Conservation (phyloP, 2,329 filamentous ascomycete genomes). For the Aureobasidium namibiae region DNA sequence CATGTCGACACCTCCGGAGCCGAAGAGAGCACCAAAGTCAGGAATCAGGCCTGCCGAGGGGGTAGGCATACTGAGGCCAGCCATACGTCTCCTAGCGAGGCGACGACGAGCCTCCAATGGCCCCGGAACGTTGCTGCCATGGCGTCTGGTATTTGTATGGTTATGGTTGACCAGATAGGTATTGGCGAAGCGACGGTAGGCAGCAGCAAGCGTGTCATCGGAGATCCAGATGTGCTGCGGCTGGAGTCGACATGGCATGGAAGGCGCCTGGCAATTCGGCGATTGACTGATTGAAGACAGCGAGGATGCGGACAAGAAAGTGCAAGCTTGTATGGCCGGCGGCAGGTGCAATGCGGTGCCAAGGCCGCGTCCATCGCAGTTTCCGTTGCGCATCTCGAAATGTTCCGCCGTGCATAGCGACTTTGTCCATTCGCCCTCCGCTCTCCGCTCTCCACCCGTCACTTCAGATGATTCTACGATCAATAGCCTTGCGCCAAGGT, state of each 20-base stretch:
- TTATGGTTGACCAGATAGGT: conserved; percentile 32
- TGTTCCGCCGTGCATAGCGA: neutral
- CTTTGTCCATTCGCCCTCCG: neutral
- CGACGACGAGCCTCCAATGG: conserved; percentile 54
- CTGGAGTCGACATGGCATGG: conserved; percentile 20
- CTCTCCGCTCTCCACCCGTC: neutral
- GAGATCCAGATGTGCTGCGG: conserved; percentile 48
- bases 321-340: neutral
- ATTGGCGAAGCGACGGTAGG: conserved; percentile 44
- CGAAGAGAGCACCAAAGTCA: conserved; percentile 25
- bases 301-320: neutral
- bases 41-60: conserved; percentile 3
- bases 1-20: conserved; percentile 15
- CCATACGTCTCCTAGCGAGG: conserved; percentile 48
- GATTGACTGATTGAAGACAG: neutral
- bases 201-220: conserved; percentile 46
- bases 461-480: conserved; percentile 35
- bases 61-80: conserved; percentile 33
- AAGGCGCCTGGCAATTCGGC: conserved; percentile 4
- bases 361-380: conserved; percentile 3
- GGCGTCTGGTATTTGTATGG: conserved; percentile 31
- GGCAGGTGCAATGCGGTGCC: neutral
- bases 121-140: conserved; percentile 54
- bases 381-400: neutral
- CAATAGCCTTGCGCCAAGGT: conserved; percentile 34